Percentiles rank a stretch among this genome's conserved stretches.
These are phyloP conservation scores for Exophiala spinifera DNA, from an alignment of 2,329 filamentous ascomycete species.

Conservation along the genomic window DNA sequence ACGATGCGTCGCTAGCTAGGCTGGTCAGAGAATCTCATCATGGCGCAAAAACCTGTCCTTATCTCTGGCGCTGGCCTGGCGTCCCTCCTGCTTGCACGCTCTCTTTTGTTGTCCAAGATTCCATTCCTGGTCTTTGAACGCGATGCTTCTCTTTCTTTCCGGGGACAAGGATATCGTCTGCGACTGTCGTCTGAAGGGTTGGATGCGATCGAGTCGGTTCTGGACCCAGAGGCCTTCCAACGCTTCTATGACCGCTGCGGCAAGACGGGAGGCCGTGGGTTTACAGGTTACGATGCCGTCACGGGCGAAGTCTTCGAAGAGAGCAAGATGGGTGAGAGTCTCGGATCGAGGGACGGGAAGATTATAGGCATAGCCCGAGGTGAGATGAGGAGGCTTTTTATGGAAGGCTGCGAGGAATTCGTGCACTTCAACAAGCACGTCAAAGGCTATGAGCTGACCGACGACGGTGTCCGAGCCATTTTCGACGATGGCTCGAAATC, in stretches of 20 bases:
- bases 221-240: constrained; percentile 34
- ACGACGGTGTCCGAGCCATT: constrained; percentile 52
- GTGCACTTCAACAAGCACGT: constrained; percentile 58
- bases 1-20: background rate
- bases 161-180: constrained; percentile 41
- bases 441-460: constrained; percentile 56
- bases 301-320: constrained; percentile 48
- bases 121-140: constrained; percentile 40
- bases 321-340: constrained; percentile 30
- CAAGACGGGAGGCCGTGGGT: constrained; percentile 54
- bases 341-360: constrained; percentile 56
- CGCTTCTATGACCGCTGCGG: constrained; percentile 34
- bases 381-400: constrained; percentile 60
- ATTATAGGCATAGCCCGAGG: constrained; percentile 61
- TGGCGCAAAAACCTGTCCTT: constrained; percentile 31
- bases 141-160: constrained; percentile 32
- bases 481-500: constrained; percentile 61
- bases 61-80: constrained; percentile 39
- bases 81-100: constrained; percentile 38
- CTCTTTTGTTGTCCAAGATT: constrained; percentile 34
- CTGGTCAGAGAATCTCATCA: background rate
- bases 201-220: constrained; percentile 55
- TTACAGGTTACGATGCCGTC: constrained; percentile 51
- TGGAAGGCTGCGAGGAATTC: constrained; percentile 53
- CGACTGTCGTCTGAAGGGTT: constrained; percentile 32